These are phyloP conservation scores for Abrus pulchellus DNA, from an alignment of 306 rosid genomes.

Conservation along the genomic window DNA sequence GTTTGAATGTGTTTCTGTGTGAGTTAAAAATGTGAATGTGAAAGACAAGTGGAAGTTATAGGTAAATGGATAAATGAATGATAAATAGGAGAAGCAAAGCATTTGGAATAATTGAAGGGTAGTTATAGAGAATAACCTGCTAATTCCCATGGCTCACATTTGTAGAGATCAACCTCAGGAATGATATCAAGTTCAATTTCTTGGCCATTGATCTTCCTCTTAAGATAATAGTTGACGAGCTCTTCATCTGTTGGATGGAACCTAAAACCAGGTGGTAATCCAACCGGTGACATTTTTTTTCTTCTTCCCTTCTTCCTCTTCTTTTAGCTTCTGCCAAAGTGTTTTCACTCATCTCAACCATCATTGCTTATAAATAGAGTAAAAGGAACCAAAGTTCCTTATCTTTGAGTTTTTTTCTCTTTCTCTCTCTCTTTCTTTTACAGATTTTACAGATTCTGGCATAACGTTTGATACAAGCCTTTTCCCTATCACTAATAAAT, in stretches of 20 bases:
- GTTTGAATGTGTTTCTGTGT: background rate
- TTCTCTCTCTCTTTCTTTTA: constrained; percentile 63
- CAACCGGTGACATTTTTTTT: constrained; percentile 83
- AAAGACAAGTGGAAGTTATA: background rate
- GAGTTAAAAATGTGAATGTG: constrained; percentile 17
- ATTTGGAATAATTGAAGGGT: constrained; percentile 1
- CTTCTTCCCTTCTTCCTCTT: background rate
- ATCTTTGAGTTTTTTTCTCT: constrained; percentile 63
- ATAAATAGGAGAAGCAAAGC: background rate
- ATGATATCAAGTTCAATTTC: constrained; percentile 98
- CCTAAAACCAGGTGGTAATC: constrained; percentile 99
- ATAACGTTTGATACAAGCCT: constrained; percentile 87
- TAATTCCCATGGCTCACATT: constrained; percentile 99
- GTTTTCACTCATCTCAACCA: constrained; percentile 51
- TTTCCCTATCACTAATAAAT: constrained; percentile 48
- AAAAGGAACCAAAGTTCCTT: constrained; percentile 71
- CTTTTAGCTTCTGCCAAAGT: constrained; percentile 42
- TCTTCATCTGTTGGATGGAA: constrained; percentile 99
- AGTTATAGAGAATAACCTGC: constrained; percentile 64
- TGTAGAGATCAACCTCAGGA: constrained; percentile 99
- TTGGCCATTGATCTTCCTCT: constrained; percentile 88
- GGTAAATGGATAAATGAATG: background rate
- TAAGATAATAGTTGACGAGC: constrained; percentile 94
- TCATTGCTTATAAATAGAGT: constrained; percentile 57
- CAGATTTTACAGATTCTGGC: constrained; percentile 86